Conservation (phyloP, 768 basidiomycete species). For the Hebeloma cylindrosporum region DNA sequence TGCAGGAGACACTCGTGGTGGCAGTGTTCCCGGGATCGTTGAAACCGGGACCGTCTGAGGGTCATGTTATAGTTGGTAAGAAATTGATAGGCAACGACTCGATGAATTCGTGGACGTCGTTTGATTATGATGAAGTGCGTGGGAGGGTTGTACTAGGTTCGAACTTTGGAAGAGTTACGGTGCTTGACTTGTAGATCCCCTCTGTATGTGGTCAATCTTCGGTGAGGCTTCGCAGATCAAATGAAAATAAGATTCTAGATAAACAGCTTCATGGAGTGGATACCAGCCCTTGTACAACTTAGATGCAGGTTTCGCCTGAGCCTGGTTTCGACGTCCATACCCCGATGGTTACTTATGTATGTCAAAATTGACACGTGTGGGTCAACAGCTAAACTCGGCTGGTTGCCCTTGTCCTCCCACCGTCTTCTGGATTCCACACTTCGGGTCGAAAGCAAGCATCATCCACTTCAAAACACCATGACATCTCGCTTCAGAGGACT, state of each 20-base stretch:
- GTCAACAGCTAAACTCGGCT: too few relatives aligned
- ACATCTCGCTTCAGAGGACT: too few relatives aligned
- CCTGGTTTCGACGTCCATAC: neutral
- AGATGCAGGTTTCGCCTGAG: neutral
- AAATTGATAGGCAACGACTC: conserved; percentile 22
- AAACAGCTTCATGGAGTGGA: neutral
- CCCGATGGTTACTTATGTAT: conserved; percentile 2
- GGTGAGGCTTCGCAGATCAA: too few relatives aligned
- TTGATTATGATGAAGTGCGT: conserved; percentile 61
- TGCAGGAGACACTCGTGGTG: conserved; percentile 43
- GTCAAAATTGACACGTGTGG: too few relatives aligned
- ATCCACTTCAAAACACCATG: too few relatives aligned
- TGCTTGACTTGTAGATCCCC: conserved; percentile 38
- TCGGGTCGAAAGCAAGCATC: too few relatives aligned
- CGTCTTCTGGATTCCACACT: too few relatives aligned
- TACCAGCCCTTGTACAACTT: neutral
- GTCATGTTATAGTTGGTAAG: conserved; percentile 7
- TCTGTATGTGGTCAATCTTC: too few relatives aligned
- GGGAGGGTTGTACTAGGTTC: conserved; percentile 56
- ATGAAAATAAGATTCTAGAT: neutral
- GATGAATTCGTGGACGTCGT: conserved; percentile 48
- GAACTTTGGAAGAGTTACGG: conserved; percentile 44
- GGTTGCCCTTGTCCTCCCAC: too few relatives aligned
- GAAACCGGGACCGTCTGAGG: neutral
- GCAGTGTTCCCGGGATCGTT: conserved; percentile 53